A percentile compares a stretch with the other conserved stretches of the same genome.
These are phyloP conservation scores for Parietichytrium sp. DNA, from an alignment of 108 stramenopile genomes.

Conservation along the genomic window DNA sequence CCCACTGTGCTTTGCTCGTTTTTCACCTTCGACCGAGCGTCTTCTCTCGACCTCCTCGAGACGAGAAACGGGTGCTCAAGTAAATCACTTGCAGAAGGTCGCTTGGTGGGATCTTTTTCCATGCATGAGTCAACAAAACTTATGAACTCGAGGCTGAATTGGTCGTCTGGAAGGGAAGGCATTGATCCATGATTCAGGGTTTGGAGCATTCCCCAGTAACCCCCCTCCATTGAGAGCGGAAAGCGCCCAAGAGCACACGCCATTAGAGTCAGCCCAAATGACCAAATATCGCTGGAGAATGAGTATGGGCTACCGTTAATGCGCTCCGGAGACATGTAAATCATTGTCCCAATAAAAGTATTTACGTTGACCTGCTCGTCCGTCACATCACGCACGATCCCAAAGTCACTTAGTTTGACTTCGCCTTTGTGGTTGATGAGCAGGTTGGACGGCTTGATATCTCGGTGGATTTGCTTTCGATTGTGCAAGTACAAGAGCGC, in stretches of 20 bases:
- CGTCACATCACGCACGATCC: constrained; percentile 48
- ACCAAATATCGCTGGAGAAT: constrained; percentile 58
- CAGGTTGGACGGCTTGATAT: constrained; percentile 56
- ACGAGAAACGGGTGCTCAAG: constrained; percentile 55
- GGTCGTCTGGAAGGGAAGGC: background rate
- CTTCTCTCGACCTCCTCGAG: background rate
- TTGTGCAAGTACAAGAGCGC: constrained; percentile 50
- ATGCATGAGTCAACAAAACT: constrained; percentile 45
- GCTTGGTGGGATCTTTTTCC: constrained; percentile 47
- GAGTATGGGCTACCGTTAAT: constrained; percentile 59
- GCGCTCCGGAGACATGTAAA: constrained; percentile 67
- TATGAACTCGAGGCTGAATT: background rate
- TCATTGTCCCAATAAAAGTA: constrained; percentile 70
- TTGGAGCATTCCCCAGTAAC: constrained; percentile 39
- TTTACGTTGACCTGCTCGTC: constrained; percentile 40
- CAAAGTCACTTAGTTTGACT: constrained; percentile 55
- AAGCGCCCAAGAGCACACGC: constrained; percentile 79
- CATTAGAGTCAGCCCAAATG: constrained; percentile 81
- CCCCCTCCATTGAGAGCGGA: constrained; percentile 46
- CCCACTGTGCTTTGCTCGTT: background rate
- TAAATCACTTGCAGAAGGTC: constrained; percentile 54
- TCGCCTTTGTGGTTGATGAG: constrained; percentile 51
- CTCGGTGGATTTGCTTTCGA: constrained; percentile 46
- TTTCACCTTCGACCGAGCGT: background rate
- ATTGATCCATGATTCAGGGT: constrained; percentile 15